phyloP scores from a whole-genome alignment of 768 basidiomycete species.

The Harrya chromipes region DNA sequence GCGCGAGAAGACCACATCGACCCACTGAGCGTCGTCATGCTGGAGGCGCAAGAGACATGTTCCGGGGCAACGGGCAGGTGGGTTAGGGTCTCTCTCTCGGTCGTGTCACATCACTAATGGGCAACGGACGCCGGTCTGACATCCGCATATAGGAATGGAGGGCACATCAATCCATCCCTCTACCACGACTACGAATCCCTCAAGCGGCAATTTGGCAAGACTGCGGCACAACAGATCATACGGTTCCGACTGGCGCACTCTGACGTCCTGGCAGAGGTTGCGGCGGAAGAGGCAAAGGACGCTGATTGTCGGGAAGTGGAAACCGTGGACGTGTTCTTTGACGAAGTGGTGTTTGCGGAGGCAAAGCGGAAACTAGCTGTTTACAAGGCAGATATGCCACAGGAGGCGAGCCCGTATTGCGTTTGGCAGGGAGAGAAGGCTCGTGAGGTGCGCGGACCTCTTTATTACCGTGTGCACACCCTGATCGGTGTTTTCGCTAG shows the following conservation, averaged over 20 bases:
- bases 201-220: conserved; percentile 36
- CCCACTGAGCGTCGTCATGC: conserved; percentile 42
- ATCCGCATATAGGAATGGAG: conserved; percentile 40
- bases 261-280: conserved; percentile 29
- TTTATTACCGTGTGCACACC: neutral
- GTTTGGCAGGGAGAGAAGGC: conserved; percentile 34
- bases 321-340: conserved; percentile 35
- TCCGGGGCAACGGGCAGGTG: conserved; percentile 53
- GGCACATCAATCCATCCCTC: conserved; percentile 48
- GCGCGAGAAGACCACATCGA: conserved; percentile 13
- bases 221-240: conserved; percentile 38
- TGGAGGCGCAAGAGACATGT: conserved; percentile 61
- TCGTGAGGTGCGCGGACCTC: conserved; percentile 28
- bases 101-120: neutral
- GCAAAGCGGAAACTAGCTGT: conserved; percentile 42
- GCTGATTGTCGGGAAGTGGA: conserved; percentile 32
- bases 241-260: conserved; percentile 41
- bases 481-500: conserved; percentile 31
- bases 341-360: conserved; percentile 29
- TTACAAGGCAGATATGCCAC: conserved; percentile 51
- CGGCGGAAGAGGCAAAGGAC: conserved; percentile 26
- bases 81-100: conserved; percentile 8
- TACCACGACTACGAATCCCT: conserved; percentile 44
- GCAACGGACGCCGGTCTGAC: neutral
- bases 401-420: conserved; percentile 35